Evolutionary conservation across 441 rosid genomes (phyloP).

Genomic region (Pelargonium cotyledonis): DNA sequence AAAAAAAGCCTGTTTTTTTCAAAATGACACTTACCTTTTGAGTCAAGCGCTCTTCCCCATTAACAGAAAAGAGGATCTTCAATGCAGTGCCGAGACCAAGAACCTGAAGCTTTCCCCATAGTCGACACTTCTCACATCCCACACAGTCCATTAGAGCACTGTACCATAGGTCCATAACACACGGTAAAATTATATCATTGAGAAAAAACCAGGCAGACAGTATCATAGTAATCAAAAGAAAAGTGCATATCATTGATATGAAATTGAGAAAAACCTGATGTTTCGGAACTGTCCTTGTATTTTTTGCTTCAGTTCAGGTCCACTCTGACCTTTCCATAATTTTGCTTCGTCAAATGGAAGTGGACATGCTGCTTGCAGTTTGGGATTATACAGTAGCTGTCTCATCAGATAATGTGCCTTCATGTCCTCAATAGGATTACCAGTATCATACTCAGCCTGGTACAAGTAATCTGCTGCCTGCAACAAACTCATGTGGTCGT

Average conservation of each 20-base stretch:
- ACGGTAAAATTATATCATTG: too few relatives aligned
- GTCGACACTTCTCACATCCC: conserved; percentile 28
- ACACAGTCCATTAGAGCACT: conserved; percentile 27
- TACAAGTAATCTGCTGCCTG: conserved; percentile 74
- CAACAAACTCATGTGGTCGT: conserved; percentile 16
- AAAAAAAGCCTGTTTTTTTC: not conserved
- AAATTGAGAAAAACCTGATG: conserved; percentile 49
- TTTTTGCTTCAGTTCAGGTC: conserved; percentile 76
- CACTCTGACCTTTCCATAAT: conserved; percentile 83
- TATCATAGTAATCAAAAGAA: too few relatives aligned
- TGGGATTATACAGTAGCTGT: conserved; percentile 60
- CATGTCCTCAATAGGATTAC: conserved; percentile 63
- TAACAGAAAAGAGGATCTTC: conserved; percentile 26
- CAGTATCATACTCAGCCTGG: conserved; percentile 72
- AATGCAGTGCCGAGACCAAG: conserved; percentile 27
- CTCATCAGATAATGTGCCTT: conserved; percentile 67
- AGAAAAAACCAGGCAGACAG: too few relatives aligned
- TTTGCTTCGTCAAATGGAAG: conserved; percentile 86
- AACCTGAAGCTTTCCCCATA: conserved; percentile 30
- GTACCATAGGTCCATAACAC: too few relatives aligned
- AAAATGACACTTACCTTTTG: conserved; percentile 16
- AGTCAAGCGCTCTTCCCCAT: conserved; percentile 14
- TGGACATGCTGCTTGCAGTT: conserved; percentile 82
- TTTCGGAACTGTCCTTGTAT: conserved; percentile 77
- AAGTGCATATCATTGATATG: too few relatives aligned